phyloP scores from a whole-genome alignment of 805 yeast genomes.

The Saturnispora dispora region DNA sequence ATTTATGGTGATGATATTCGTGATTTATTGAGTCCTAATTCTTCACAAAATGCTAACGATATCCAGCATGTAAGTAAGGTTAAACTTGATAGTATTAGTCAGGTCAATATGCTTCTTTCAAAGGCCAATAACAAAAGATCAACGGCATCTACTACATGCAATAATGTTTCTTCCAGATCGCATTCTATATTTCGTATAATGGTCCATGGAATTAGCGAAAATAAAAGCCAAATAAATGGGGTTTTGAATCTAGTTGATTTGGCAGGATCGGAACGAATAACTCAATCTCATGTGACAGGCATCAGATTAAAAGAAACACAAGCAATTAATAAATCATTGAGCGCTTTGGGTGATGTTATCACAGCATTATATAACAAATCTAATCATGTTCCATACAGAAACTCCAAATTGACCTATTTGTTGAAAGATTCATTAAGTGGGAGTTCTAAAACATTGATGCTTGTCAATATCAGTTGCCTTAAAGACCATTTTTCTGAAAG shows the following conservation, averaged over 20 bases:
- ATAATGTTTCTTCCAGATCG: slow-evolving; percentile 83
- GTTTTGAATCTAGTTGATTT: slow-evolving; percentile 75
- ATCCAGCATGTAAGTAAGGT: slow-evolving; percentile 52
- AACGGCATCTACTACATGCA: slow-evolving; percentile 74
- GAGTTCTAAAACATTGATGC: slow-evolving; percentile 83
- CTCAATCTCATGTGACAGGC: slow-evolving; percentile 69
- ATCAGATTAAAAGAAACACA: slow-evolving; percentile 79
- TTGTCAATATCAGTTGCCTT: slow-evolving; percentile 77
- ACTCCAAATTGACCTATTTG: slow-evolving; percentile 71
- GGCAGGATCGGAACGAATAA: slow-evolving; percentile 88
- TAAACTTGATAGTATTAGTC: slow-evolving; percentile 32
- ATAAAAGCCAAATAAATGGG: slow-evolving; percentile 34
- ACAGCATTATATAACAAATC: slow-evolving; percentile 24
- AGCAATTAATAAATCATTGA: slow-evolving; percentile 78
- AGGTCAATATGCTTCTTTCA: slow-evolving; percentile 41
- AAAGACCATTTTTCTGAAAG: slow-evolving; percentile 61
- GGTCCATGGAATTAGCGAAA: slow-evolving; percentile 48
- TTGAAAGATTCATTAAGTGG: slow-evolving; percentile 81
- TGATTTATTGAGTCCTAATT: slow-evolving; percentile 46
- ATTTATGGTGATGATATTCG: slow-evolving; percentile 77
- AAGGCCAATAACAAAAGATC: slow-evolving; percentile 55
- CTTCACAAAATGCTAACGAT: slow-evolving; percentile 57
- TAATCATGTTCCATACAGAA: slow-evolving; percentile 56
- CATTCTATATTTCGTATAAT: slow-evolving; percentile 71
- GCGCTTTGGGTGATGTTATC: slow-evolving; percentile 87